These are phyloP conservation scores for Dillenia turbinata DNA, from an alignment of 164 flowering plant genomes.

Conservation along the genomic window DNA sequence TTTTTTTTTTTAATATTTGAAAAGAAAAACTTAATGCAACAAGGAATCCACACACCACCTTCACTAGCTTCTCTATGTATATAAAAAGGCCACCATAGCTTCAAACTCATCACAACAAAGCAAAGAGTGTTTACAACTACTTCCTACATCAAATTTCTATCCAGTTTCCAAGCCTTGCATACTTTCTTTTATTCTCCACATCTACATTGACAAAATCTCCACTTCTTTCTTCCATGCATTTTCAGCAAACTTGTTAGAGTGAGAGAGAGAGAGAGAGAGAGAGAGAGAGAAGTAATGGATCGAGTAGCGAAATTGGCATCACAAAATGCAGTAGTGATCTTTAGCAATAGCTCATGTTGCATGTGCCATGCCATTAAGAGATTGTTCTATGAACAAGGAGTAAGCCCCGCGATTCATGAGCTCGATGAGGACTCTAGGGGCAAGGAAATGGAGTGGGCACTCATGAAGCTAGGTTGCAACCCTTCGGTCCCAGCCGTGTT, in stretches of 20 bases:
- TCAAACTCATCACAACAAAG: neutral
- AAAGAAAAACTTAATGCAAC: neutral
- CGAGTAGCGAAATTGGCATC: conserved; percentile 31
- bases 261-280: too few species aligned
- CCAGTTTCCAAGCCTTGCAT: neutral
- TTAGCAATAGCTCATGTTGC: conserved; percentile 47
- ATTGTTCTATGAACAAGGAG: conserved; percentile 49
- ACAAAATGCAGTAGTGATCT: conserved; percentile 49
- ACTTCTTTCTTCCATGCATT: too few species aligned
- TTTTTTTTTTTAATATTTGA: neutral
- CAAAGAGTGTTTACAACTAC: neutral
- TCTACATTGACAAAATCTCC: neutral
- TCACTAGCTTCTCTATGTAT: neutral
- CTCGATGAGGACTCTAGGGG: conserved; percentile 41
- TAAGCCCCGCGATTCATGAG: conserved; percentile 41
- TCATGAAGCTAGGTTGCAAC: conserved; percentile 37
- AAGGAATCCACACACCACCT: neutral
- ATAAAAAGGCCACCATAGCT: neutral
- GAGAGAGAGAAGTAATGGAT: conserved; percentile 25
- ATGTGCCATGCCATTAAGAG: conserved; percentile 53
- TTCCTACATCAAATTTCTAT: neutral
- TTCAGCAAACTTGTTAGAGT: too few species aligned
- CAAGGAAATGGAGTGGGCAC: conserved; percentile 52
- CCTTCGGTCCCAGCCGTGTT: conserved; percentile 55
- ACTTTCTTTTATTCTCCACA: neutral